Base-by-base conservation (phyloP, 805 yeast genomes). In the Kluyveromyces siamensis region DNA sequence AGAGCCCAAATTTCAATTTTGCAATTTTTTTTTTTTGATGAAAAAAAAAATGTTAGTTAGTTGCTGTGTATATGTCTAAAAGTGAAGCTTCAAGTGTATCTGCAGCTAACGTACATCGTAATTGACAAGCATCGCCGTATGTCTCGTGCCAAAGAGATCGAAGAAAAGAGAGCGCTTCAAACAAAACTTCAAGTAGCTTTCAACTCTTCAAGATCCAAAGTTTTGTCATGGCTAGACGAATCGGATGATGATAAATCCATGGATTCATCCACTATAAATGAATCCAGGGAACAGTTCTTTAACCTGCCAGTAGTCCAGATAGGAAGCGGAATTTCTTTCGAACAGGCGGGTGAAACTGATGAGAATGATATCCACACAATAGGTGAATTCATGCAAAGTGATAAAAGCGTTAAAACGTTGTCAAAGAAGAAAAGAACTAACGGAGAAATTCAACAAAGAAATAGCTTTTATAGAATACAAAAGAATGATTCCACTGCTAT, bases 401-500 rank as follows among this genome's bases (percentile, higher is more conserved):
- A 66, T 41, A 65, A 66, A 51, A 65, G 64, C 37, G 53, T 66
- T 2, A 56, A 56, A 16, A 53, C 68, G 2, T 47, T 66, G 19
- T 52, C 67, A 1, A 66, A 65, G 47, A 64, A 62, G 54, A 65
- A 57, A 50, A 57, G 55, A 18, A 27, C n/a, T 48, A 51, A 44
- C 49, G 40, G 41, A 38, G 40, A 42, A 44, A 38, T 14, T 44
- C 30, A 9, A 8, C 47, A 42, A 33, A 47, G 49, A 35, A 58
- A 50, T 42, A 54, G 48, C 40, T 55, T 62, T 11, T 60, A 63
- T 47, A 57, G 60, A 47, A 53, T 57, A 1, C 55, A 59, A 4
- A 61, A 63, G 42, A 62, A 60, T 46, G 70, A 66, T 47, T 62
- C 68, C 2, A 58, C 56, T 41, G 69, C 70, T 0, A 66, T 66